Evolutionary conservation across 805 yeast species (phyloP).

Genomic region (Lachancea waltii): DNA sequence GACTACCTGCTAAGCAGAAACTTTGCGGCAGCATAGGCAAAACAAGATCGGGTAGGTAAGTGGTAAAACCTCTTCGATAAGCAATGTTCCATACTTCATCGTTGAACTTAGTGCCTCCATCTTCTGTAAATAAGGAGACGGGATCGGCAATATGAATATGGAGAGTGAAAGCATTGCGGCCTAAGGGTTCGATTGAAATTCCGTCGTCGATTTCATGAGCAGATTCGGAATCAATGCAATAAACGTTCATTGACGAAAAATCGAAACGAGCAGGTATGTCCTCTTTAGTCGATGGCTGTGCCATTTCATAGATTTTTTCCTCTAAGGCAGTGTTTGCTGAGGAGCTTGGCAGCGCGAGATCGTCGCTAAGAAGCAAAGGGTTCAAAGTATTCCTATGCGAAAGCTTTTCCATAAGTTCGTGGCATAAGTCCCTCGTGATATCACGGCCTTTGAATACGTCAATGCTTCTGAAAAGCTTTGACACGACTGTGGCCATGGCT

Average conservation of each 20-base stretch:
- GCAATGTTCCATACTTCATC: conserved; percentile 45
- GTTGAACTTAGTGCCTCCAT: conserved; percentile 22
- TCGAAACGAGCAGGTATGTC: conserved; percentile 33
- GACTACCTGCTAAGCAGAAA: conserved; percentile 45
- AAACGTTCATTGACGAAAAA: conserved; percentile 47
- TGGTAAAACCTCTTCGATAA: conserved; percentile 52
- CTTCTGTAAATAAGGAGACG: conserved; percentile 46
- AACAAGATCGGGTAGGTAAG: conserved; percentile 63
- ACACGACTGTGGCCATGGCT: conserved; percentile 43
- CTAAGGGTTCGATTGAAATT: conserved; percentile 46
- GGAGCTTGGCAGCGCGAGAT: conserved; percentile 41
- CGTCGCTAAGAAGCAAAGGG: conserved; percentile 47
- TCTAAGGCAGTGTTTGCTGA: conserved; percentile 40
- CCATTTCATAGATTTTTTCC: conserved; percentile 31
- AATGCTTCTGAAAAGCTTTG: conserved; percentile 32
- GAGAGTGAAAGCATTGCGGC: conserved; percentile 36
- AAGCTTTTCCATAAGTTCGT: conserved; percentile 39
- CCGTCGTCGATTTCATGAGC: conserved; percentile 97
- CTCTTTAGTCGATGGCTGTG: conserved; percentile 4
- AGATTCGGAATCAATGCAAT: conserved; percentile 72
- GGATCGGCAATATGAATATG: conserved; percentile 87
- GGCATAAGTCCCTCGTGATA: conserved; percentile 48
- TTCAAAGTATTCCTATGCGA: conserved; percentile 32
- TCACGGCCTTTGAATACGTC: conserved; percentile 32
- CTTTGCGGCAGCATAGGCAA: conserved; percentile 64